Conservation (phyloP, 2,329 filamentous ascomycete genomes). For the Apiospora kogelbergensis region DNA sequence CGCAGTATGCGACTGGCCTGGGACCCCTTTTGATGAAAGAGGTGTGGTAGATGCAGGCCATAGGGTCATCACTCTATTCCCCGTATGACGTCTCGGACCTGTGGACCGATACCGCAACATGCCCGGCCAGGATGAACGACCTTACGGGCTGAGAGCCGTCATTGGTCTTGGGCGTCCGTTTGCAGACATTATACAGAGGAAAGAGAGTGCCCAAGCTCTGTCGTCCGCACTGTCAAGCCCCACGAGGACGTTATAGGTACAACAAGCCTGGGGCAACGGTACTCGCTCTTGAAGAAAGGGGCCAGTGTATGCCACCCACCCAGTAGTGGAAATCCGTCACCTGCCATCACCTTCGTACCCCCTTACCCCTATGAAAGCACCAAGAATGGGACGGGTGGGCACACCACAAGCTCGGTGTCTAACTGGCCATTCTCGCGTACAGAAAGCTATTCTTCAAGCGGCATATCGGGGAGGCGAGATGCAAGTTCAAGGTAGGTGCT, state of each 20-base stretch:
- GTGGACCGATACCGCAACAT: neutral
- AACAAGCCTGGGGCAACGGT: neutral
- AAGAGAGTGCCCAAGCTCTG: neutral
- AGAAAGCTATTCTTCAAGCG: constrained; percentile 3
- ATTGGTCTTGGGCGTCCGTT: neutral
- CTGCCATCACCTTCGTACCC: neutral
- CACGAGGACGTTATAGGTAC: neutral
- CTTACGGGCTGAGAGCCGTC: neutral
- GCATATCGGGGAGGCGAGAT: neutral
- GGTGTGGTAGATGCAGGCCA: neutral
- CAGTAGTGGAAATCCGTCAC: neutral
- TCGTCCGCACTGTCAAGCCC: neutral
- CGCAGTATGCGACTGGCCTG: neutral
- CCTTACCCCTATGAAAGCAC: neutral
- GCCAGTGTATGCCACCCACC: neutral
- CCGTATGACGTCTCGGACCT: neutral
- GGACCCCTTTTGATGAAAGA: neutral
- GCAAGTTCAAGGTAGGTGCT: constrained; percentile 3
- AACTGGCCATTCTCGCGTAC: neutral
- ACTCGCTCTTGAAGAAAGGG: neutral
- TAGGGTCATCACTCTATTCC: neutral
- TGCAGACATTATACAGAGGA: neutral
- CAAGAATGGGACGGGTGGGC: neutral
- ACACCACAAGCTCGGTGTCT: neutral
- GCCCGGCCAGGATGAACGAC: neutral